These are phyloP conservation scores for Flaveria bidentis DNA, from an alignment of 129 eudicot species.

Conservation along the genomic window DNA sequence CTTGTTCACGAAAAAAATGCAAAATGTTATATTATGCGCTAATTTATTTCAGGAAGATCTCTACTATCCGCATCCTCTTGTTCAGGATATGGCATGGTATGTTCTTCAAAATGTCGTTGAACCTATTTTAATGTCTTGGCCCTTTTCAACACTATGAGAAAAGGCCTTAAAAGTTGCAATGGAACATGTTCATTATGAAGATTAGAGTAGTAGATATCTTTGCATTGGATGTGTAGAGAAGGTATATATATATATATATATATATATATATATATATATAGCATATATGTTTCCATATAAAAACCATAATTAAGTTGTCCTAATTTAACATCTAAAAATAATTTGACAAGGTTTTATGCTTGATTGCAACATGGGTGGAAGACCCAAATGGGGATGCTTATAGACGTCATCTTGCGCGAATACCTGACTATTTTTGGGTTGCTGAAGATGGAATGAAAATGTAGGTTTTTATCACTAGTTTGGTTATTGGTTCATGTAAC, in stretches of 20 bases:
- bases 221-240: constrained; percentile 59
- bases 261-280: too few species aligned
- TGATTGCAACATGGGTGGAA: constrained; percentile 59
- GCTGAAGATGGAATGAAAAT: constrained; percentile 73
- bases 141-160: constrained; percentile 45
- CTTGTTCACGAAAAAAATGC: background rate
- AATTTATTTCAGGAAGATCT: constrained; percentile 57
- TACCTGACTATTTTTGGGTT: constrained; percentile 60
- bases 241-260: too few species aligned
- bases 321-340: too few species aligned
- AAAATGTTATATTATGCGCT: background rate
- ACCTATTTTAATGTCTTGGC: constrained; percentile 52
- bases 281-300: too few species aligned
- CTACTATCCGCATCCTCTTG: constrained; percentile 51
- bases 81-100: constrained; percentile 58
- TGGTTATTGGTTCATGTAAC: background rate
- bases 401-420: constrained; percentile 55
- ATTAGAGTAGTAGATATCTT: constrained; percentile 51
- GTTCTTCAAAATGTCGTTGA: constrained; percentile 51
- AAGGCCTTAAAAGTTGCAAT: constrained; percentile 53
- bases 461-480: constrained; percentile 36
- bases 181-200: constrained; percentile 67
- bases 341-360: constrained; percentile 39
- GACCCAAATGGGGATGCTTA: constrained; percentile 56
- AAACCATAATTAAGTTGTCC: too few species aligned